A percentile compares a stretch with the other conserved stretches of the same genome.
phyloP scores from a whole-genome alignment of 2,329 filamentous ascomycete species.

The Alternaria tenuissima region DNA sequence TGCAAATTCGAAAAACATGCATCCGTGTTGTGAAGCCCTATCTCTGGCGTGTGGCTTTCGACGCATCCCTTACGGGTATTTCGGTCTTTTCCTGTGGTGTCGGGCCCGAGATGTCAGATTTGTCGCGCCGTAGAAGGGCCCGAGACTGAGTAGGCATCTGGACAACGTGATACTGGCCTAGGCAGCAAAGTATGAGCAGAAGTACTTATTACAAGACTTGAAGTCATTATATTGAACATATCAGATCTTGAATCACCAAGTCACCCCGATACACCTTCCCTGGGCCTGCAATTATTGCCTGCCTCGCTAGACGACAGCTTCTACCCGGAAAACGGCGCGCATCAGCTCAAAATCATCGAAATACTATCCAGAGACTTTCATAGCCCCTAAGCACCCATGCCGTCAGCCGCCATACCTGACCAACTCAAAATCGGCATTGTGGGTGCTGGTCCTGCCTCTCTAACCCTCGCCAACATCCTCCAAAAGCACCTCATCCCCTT shows the following conservation, averaged over 20 bases:
- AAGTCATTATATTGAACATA: neutral
- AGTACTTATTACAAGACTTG: neutral
- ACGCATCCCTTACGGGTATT: neutral
- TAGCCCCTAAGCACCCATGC: neutral
- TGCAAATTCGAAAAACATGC: neutral
- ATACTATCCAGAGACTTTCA: neutral
- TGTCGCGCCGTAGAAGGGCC: neutral
- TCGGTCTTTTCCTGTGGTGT: neutral
- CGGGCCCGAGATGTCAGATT: neutral
- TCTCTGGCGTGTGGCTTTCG: neutral
- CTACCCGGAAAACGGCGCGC: neutral
- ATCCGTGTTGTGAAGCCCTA: neutral
- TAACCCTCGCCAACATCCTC: slow-evolving; percentile 63
- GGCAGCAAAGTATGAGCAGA: neutral
- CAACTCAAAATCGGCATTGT: slow-evolving; percentile 46
- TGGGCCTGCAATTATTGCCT: neutral
- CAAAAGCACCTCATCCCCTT: slow-evolving; percentile 57
- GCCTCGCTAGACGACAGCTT: neutral
- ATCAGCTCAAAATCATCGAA: neutral
- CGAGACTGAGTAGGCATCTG: neutral
- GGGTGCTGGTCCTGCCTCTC: slow-evolving; percentile 55
- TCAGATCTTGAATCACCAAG: neutral
- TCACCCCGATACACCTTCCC: neutral
- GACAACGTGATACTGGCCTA: neutral
- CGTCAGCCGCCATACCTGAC: neutral